Conservation (phyloP, 306 rosid genomes). For the Castanopsis chinensis region DNA sequence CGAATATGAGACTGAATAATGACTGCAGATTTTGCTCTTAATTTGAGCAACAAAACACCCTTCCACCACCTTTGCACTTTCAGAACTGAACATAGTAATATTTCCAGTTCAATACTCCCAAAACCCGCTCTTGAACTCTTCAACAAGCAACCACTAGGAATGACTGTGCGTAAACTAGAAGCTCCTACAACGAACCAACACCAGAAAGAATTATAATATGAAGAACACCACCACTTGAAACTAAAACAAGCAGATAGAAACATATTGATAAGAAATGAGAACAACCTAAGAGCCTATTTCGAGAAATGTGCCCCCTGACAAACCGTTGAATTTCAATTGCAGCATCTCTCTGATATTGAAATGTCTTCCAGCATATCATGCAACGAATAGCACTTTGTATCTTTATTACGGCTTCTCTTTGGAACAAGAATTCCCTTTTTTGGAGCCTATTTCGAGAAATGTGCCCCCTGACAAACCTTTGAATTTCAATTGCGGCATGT, state of each 20-base stretch:
- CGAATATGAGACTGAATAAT: constrained; percentile 71
- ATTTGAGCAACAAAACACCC: constrained; percentile 36
- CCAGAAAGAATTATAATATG: not conserved
- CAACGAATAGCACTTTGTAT: constrained; percentile 58
- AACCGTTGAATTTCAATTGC: constrained; percentile 63
- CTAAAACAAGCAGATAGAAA: not conserved
- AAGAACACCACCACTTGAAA: constrained; percentile 8
- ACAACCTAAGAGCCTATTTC: constrained; percentile 67
- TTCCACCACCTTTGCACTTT: constrained; percentile 94
- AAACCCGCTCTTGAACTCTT: constrained; percentile 25
- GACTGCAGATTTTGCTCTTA: constrained; percentile 48
- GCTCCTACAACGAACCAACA: constrained; percentile 39
- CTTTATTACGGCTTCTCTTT: constrained; percentile 51
- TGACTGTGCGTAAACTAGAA: constrained; percentile 30
- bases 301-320: constrained; percentile 61
- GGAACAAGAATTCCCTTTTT: constrained; percentile 12
- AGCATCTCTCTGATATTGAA: constrained; percentile 46
- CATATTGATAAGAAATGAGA: constrained; percentile 4
- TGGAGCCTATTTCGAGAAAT: constrained; percentile 47
- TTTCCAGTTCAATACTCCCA: constrained; percentile 43
- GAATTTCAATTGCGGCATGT: constrained; percentile 63
- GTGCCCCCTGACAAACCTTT: constrained; percentile 66
- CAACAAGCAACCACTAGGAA: constrained; percentile 19
- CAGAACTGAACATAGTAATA: constrained; percentile 47
- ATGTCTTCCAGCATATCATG: constrained; percentile 40